Conservation (phyloP, 345 rosid genomes). For the Eucalyptus decipiens region DNA sequence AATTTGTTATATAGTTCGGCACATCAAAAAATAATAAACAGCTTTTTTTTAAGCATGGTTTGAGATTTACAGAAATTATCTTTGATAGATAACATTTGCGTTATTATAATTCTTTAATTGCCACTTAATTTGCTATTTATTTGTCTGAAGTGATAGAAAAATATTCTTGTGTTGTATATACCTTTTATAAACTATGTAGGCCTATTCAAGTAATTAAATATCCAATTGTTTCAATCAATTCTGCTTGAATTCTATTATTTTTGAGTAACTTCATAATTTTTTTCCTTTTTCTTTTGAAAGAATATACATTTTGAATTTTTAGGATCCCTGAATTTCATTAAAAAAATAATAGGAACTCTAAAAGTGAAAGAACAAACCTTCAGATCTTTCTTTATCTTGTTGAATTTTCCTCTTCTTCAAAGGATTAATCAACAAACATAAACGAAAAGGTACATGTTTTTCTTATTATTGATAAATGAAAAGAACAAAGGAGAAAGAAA, state of each 20-base stretch:
- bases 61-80: background rate
- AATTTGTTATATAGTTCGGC: background rate
- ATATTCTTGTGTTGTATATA: background rate
- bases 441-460: background rate
- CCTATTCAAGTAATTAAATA: too few relatives aligned
- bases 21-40: background rate
- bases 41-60: background rate
- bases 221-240: background rate
- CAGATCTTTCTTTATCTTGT: background rate
- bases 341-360: background rate
- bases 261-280: background rate
- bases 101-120: too few relatives aligned
- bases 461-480: background rate
- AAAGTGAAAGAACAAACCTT: background rate
- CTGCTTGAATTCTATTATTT: too few relatives aligned
- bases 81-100: background rate
- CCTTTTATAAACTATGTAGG: background rate
- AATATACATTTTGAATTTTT: too few relatives aligned
- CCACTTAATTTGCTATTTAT: background rate
- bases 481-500: fast-evolving
- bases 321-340: background rate
- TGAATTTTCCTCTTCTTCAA: background rate
- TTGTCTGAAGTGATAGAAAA: background rate
- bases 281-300: too few relatives aligned
- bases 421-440: background rate